Percentiles rank a stretch among this genome's conserved stretches.
Evolutionary conservation across 768 basidiomycete species (phyloP).

Genomic region (Agrocybe praecox): DNA sequence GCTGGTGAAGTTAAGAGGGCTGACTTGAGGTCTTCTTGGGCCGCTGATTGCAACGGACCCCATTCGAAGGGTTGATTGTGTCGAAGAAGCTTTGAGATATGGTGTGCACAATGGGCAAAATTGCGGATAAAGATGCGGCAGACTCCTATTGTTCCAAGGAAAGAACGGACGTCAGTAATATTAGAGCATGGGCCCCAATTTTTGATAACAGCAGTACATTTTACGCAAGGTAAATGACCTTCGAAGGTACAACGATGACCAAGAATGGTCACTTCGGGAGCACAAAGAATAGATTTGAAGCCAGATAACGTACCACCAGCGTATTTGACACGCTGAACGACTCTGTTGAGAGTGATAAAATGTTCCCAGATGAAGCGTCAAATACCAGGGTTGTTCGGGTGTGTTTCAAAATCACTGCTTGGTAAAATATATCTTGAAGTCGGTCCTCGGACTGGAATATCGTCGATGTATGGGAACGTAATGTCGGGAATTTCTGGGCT

Average conservation of each 20-base stretch:
- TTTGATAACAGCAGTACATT: constrained; percentile 22
- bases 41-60: constrained; percentile 22
- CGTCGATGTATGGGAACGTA: constrained; percentile 20
- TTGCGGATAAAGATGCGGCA: constrained; percentile 31
- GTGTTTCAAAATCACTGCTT: constrained; percentile 19
- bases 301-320: constrained; percentile 28
- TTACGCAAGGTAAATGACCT: constrained; percentile 20
- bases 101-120: constrained; percentile 22
- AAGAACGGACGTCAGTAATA: constrained; percentile 25
- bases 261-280: constrained; percentile 5
- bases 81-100: constrained; percentile 24
- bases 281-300: constrained; percentile 23
- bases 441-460: constrained; percentile 24
- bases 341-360: constrained; percentile 30
- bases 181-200: constrained; percentile 25
- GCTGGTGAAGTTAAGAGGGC: constrained; percentile 23
- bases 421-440: constrained; percentile 25
- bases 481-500: constrained; percentile 36
- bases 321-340: constrained; percentile 36
- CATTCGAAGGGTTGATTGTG: constrained; percentile 32
- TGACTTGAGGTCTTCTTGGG: constrained; percentile 25
- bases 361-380: constrained; percentile 40
- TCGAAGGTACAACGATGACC: constrained; percentile 6
- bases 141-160: constrained; percentile 30
- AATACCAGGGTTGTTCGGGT: constrained; percentile 27